Conservation (phyloP, 2,329 filamentous ascomycete genomes). For the Trichoderma cornu-damae region DNA sequence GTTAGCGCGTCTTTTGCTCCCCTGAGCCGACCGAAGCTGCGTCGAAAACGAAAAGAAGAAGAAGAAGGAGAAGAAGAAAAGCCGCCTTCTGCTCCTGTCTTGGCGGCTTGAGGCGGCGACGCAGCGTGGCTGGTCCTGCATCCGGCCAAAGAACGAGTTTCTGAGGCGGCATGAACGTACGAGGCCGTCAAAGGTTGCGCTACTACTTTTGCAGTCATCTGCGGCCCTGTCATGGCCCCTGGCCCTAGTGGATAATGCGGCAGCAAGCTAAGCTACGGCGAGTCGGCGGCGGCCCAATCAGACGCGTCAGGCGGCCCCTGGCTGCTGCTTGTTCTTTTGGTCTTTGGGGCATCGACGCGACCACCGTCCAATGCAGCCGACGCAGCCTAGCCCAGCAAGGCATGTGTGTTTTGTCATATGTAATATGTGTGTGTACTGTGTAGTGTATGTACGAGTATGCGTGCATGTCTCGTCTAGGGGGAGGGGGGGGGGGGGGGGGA, state of each 20-base stretch:
- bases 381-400: constrained; percentile 20
- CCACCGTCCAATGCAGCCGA: constrained; percentile 22
- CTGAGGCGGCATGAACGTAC: constrained; percentile 4
- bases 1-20: too few species aligned
- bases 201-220: constrained; percentile 16
- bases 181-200: constrained; percentile 7
- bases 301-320: constrained; percentile 17
- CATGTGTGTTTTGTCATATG: constrained; percentile 24
- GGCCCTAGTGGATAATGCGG: constrained; percentile 17
- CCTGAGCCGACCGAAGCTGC: not conserved
- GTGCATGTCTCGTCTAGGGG: too few species aligned
- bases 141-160: constrained; percentile 8
- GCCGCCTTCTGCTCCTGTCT: constrained; percentile 6
- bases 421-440: not conserved
- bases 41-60: not conserved
- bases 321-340: constrained; percentile 18
- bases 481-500: not conserved
- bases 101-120: constrained; percentile 4
- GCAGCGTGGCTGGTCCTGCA: constrained; percentile 12
- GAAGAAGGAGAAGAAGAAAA: too few species aligned
- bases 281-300: constrained; percentile 28
- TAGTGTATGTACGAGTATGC: too few species aligned
- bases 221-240: constrained; percentile 15
- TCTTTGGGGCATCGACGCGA: constrained; percentile 29
- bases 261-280: constrained; percentile 23